Evolutionary conservation across 306 rosid species (phyloP).

Genomic region (Sphenostylis stenocarpa): DNA sequence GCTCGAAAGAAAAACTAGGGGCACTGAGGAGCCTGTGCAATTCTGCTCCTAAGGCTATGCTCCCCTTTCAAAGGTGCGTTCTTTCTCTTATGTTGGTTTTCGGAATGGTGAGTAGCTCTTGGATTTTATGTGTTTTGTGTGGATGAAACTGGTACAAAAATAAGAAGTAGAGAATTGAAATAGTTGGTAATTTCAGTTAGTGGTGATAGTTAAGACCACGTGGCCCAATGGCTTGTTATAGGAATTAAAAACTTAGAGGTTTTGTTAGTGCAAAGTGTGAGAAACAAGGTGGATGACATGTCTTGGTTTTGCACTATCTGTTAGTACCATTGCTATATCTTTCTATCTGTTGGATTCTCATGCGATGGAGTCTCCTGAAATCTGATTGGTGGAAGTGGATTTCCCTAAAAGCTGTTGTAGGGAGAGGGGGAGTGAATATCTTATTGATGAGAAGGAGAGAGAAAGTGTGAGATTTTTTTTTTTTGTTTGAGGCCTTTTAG

Average conservation of each 20-base stretch:
- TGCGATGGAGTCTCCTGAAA: slow-evolving; percentile 59
- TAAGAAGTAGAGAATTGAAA: slow-evolving; percentile 14
- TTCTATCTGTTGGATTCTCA: slow-evolving; percentile 24
- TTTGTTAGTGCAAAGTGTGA: neutral
- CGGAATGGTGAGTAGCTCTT: slow-evolving; percentile 3
- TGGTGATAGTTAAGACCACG: slow-evolving; percentile 59
- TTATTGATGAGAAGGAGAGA: slow-evolving; percentile 52
- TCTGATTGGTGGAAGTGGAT: slow-evolving; percentile 77
- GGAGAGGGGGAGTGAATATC: slow-evolving; percentile 24
- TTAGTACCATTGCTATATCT: slow-evolving; percentile 14
- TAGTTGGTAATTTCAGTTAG: slow-evolving; percentile 33
- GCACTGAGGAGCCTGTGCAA: slow-evolving; percentile 8
- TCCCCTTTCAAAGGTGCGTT: slow-evolving; percentile 21
- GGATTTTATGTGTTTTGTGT: slow-evolving; percentile 37
- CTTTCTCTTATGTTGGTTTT: neutral
- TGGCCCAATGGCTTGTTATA: slow-evolving; percentile 41
- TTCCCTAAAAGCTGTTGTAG: slow-evolving; percentile 27
- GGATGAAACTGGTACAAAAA: slow-evolving; percentile 11
- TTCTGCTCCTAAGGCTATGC: slow-evolving; percentile 17
- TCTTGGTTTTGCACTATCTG: neutral
- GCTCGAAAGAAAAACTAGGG: neutral
- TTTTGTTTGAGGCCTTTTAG: neutral
- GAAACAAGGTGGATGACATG: neutral
- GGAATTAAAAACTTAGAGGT: slow-evolving; percentile 1
- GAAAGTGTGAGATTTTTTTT: neutral